phyloP scores from a whole-genome alignment of 768 basidiomycete species.

The Sutorius australiensis region DNA sequence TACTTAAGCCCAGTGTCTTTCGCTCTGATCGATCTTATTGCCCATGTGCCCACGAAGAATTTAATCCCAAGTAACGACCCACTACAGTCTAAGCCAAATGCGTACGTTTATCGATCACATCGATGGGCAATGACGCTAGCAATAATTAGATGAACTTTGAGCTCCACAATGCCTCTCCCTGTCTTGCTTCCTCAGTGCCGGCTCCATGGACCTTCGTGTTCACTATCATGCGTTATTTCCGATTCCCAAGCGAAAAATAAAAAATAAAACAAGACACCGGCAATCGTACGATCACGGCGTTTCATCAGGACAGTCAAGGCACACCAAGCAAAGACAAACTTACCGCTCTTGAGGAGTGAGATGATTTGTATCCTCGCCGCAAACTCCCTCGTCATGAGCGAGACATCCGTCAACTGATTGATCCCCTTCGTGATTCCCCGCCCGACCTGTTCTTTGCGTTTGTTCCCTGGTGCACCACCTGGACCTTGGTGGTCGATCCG shows the following conservation, averaged over 20 bases:
- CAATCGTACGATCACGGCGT: slow-evolving; percentile 1
- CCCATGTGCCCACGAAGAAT: background rate
- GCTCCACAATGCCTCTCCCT: slow-evolving; percentile 50
- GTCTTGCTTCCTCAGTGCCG: slow-evolving; percentile 48
- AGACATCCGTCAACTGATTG: slow-evolving; percentile 46
- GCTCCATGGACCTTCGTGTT: slow-evolving; percentile 45
- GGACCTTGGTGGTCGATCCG: slow-evolving; percentile 16
- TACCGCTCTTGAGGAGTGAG: slow-evolving; percentile 48
- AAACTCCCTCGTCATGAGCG: slow-evolving; percentile 52
- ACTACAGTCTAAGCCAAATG: background rate
- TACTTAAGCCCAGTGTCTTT: background rate
- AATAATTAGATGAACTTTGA: slow-evolving; percentile 44
- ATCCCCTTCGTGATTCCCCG: slow-evolving; percentile 50
- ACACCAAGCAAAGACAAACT: slow-evolving; percentile 16
- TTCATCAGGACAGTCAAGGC: background rate
- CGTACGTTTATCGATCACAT: background rate
- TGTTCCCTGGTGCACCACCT: slow-evolving; percentile 10
- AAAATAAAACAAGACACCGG: background rate
- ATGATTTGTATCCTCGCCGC: slow-evolving; percentile 53
- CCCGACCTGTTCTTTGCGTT: slow-evolving; percentile 41
- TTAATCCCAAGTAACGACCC: background rate
- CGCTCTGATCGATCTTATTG: slow-evolving; percentile 7
- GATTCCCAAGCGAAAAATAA: background rate
- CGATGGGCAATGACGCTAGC: no score
- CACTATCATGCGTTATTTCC: slow-evolving; percentile 27